Conservation (phyloP, 345 rosid genomes). For the Nephelium lappaceum region DNA sequence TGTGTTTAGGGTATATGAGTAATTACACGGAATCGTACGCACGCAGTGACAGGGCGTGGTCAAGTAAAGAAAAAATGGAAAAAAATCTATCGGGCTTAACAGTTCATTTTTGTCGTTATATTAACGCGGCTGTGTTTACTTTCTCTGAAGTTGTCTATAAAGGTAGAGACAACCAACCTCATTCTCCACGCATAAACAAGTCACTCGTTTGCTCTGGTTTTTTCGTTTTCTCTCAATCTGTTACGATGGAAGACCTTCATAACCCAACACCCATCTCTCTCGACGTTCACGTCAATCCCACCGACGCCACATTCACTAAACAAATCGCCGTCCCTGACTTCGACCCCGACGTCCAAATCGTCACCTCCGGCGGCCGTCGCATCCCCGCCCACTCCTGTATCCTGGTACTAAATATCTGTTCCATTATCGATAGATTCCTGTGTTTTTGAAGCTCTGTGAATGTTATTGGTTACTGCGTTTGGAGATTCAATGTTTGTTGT, state of each 20-base stretch:
- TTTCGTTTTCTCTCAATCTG: background rate
- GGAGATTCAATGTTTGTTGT: background rate
- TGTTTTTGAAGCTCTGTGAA: background rate
- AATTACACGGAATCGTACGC: too few species aligned
- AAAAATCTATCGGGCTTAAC: background rate
- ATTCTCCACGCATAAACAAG: background rate
- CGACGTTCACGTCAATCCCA: constrained; percentile 13
- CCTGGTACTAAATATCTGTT: constrained; percentile 44
- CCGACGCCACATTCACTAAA: constrained; percentile 14
- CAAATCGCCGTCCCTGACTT: constrained; percentile 31
- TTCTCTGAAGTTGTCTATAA: constrained; percentile 16
- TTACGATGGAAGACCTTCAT: constrained; percentile 28
- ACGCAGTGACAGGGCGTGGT: too few species aligned
- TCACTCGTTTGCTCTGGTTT: background rate
- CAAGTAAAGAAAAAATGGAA: too few species aligned
- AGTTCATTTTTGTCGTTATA: constrained; percentile 1
- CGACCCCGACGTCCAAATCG: constrained; percentile 59
- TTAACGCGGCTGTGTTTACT: too few species aligned
- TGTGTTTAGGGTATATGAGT: too few species aligned
- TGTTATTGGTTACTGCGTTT: background rate
- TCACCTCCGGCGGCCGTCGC: constrained; percentile 71
- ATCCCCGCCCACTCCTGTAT: constrained; percentile 68
- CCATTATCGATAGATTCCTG: background rate
- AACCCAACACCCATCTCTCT: constrained; percentile 20
- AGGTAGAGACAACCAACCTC: background rate